Evolutionary conservation across 768 basidiomycete genomes (phyloP).

Genomic region (Omphalotus guepiniiformis): DNA sequence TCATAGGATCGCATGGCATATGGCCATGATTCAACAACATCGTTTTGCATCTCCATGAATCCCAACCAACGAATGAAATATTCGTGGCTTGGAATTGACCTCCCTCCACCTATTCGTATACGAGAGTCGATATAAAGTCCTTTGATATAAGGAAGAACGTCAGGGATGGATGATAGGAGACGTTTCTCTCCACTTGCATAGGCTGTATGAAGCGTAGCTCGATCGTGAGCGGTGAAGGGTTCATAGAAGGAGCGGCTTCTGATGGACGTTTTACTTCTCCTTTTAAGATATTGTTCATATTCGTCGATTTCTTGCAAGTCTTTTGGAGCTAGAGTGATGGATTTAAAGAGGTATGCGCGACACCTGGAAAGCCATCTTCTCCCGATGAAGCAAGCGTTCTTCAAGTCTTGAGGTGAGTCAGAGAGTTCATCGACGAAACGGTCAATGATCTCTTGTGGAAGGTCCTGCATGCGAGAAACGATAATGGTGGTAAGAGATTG

Average conservation of each 20-base stretch:
- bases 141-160: neutral
- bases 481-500: too few relatives aligned
- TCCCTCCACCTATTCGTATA: neutral
- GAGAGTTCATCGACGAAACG: constrained; percentile 1
- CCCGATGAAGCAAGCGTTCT: neutral
- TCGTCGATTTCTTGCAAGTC: constrained; percentile 1
- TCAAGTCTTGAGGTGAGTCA: neutral
- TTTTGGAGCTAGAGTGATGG: neutral
- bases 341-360: constrained; percentile 3
- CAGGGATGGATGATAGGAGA: neutral
- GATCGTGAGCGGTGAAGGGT: neutral
- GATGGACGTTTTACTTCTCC: neutral
- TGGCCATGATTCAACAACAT: neutral
- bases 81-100: neutral
- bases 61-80: constrained; percentile 3
- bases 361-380: neutral
- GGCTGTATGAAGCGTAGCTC: neutral
- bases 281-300: neutral
- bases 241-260: neutral
- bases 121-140: neutral
- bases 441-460: constrained; percentile 7
- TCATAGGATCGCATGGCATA: neutral
- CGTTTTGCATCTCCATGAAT: neutral
- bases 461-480: too few relatives aligned
- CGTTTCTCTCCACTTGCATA: neutral